Percentiles rank a stretch among this genome's conserved stretches.
phyloP scores from a whole-genome alignment of 164 flowering plant species.

The Macadamia tetraphylla region DNA sequence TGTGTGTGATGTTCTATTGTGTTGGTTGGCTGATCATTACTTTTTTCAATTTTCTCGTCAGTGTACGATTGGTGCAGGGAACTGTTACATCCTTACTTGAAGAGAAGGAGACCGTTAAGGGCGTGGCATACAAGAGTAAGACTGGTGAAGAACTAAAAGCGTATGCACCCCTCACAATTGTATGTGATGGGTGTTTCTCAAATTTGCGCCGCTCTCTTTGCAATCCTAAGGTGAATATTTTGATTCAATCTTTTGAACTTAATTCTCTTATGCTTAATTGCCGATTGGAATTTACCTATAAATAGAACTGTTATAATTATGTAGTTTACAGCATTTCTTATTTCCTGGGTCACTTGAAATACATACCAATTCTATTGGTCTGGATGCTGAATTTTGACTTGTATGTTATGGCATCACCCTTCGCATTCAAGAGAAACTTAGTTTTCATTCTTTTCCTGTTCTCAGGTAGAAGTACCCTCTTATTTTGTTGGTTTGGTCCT shows the following conservation, averaged over 20 bases:
- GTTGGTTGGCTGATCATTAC: background rate
- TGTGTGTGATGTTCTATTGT: slow-evolving; percentile 4
- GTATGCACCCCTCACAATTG: slow-evolving; percentile 80
- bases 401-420: background rate
- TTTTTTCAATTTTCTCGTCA: slow-evolving; percentile 17
- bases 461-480: slow-evolving; percentile 86
- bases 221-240: slow-evolving; percentile 54
- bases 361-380: background rate
- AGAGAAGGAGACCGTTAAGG: slow-evolving; percentile 71
- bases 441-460: background rate
- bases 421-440: background rate
- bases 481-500: slow-evolving; percentile 86
- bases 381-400: background rate
- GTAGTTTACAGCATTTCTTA: no score
- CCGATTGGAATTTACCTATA: no score
- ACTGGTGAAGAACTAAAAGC: slow-evolving; percentile 56
- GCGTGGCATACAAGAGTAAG: slow-evolving; percentile 67
- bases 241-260: background rate
- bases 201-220: slow-evolving; percentile 87
- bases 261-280: no score
- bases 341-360: background rate
- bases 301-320: no score
- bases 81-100: slow-evolving; percentile 75
- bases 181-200: slow-evolving; percentile 95
- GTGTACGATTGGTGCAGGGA: slow-evolving; percentile 76